Evolutionary conservation across 306 rosid species (phyloP), one percentile per base, ranked within the genome.

Genomic region (Dryas drummondii): DNA sequence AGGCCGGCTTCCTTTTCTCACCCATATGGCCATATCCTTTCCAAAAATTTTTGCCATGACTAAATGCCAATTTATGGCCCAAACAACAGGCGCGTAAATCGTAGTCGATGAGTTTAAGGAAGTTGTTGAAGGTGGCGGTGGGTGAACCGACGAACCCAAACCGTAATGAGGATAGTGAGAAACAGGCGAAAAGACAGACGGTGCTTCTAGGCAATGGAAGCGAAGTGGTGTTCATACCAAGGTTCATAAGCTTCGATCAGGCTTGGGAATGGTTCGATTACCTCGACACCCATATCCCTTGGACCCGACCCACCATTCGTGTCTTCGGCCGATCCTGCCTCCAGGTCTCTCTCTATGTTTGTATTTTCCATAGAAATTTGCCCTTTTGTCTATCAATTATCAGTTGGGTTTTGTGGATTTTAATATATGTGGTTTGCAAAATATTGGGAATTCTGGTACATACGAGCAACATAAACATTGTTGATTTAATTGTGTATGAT

Each of bases 291-390:
- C 66, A 83, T 7, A 87, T 94, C 55, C 93, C 94, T 7, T 94
- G 97, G 98, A 90, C 89, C 73, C 72, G 96, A 80, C 98, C 98
- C 70, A 90, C 91, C 79, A 68, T 91, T 86, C 96, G 88, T 47
- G 98, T 94, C 78, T 90, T 87, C 66, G 97, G 93, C 4, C 86
- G 83, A 67, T 73, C 86, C 12, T 84, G 80, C 86, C 66, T 90
- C 57, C 98, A 91, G 97, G 98, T 89, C 51, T 72, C 47, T 80
- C 69, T 40, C 52, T 54, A 32, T 32, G 37, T 17, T 13, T 8
- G 4, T 50, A 51, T 11, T 19, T n/a, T 48, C 45, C 11, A 16
- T 44, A 61, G 7, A 61, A 61, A 32, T 2, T 16, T 42, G 50
- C 49, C 49, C 1, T 32, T 32, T 32, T 15, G 7, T 52, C 32